These are phyloP conservation scores for Apiospora koreana DNA, from an alignment of 2,329 filamentous ascomycete genomes.

Conservation along the genomic window DNA sequence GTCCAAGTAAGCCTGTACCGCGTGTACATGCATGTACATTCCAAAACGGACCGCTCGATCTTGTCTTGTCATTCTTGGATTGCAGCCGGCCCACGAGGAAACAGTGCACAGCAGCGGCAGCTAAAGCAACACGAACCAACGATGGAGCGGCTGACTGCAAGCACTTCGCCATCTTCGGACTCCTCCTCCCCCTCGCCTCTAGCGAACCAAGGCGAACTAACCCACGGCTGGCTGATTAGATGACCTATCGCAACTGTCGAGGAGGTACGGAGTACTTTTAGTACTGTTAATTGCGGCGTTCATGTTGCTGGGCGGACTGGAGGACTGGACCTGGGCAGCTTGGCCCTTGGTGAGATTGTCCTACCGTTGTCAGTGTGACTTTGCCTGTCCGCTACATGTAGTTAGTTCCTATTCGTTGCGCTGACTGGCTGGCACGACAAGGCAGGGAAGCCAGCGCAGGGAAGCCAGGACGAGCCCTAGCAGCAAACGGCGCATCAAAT, in stretches of 20 bases:
- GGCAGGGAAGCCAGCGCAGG: not conserved
- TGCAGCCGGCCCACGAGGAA: slow-evolving; percentile 9
- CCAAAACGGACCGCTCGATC: slow-evolving; percentile 6
- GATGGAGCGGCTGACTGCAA: slow-evolving; percentile 7
- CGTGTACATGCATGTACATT: slow-evolving; percentile 5
- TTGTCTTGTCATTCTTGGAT: slow-evolving; percentile 9
- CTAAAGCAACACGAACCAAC: not conserved
- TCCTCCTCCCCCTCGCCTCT: not conserved
- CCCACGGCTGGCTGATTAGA: slow-evolving; percentile 1
- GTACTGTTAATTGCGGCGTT: too few species aligned
- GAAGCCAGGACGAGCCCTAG: not conserved
- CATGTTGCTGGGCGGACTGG: not conserved
- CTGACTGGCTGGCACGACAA: not conserved
- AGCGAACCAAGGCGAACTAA: not conserved
- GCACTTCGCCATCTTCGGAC: not conserved
- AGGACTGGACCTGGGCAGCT: not conserved
- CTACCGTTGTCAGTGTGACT: slow-evolving; percentile 2
- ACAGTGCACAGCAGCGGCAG: slow-evolving; percentile 11
- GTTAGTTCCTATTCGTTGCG: not conserved
- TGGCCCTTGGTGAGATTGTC: not conserved
- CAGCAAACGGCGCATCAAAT: not conserved
- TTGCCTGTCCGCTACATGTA: not conserved
- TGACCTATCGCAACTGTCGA: not conserved
- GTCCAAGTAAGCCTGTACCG: not conserved
- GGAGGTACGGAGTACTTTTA: too few species aligned